A percentile compares a stretch with the other conserved stretches of the same genome.
phyloP scores from a whole-genome alignment of 2,329 filamentous ascomycete species.

The Pseudogymnoascus sp. region DNA sequence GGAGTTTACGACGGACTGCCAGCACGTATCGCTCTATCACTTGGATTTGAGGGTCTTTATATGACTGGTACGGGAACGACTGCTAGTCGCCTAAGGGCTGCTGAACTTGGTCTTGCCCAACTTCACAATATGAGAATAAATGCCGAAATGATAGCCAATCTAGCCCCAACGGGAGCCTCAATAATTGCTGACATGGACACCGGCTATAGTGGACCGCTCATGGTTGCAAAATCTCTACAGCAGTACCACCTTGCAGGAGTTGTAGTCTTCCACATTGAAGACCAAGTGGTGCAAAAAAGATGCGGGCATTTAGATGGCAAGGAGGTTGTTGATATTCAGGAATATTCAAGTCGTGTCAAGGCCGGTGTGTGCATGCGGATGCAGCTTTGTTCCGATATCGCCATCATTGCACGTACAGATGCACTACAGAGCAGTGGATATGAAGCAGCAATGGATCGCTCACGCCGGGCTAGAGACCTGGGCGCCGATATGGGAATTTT shows the following conservation, averaged over 20 bases:
- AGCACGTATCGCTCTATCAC: constrained; percentile 50
- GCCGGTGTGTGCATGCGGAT: constrained; percentile 44
- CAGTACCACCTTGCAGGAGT: constrained; percentile 46
- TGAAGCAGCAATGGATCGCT: constrained; percentile 43
- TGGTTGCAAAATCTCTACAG: constrained; percentile 44
- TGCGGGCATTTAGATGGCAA: constrained; percentile 58
- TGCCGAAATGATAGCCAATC: constrained; percentile 43
- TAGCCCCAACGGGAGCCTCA: constrained; percentile 36
- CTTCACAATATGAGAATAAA: constrained; percentile 43
- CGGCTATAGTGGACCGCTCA: constrained; percentile 43
- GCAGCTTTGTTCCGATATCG: constrained; percentile 44
- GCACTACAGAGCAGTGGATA: constrained; percentile 49
- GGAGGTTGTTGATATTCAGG: constrained; percentile 48
- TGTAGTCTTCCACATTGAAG: constrained; percentile 53
- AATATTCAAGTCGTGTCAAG: constrained; percentile 42
- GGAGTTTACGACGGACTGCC: constrained; percentile 63
- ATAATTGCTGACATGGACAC: constrained; percentile 46
- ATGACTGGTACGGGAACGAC: constrained; percentile 51
- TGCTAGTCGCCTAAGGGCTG: constrained; percentile 38
- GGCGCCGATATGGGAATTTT: constrained; percentile 54
- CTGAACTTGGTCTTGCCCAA: constrained; percentile 41
- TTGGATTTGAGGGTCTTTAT: constrained; percentile 58
- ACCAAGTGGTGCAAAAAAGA: constrained; percentile 55
- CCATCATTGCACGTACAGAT: constrained; percentile 58
- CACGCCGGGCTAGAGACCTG: constrained; percentile 41